These are phyloP conservation scores for Theileria luwenshuni DNA, from an alignment of 169 alveolate species.

Conservation along the genomic window DNA sequence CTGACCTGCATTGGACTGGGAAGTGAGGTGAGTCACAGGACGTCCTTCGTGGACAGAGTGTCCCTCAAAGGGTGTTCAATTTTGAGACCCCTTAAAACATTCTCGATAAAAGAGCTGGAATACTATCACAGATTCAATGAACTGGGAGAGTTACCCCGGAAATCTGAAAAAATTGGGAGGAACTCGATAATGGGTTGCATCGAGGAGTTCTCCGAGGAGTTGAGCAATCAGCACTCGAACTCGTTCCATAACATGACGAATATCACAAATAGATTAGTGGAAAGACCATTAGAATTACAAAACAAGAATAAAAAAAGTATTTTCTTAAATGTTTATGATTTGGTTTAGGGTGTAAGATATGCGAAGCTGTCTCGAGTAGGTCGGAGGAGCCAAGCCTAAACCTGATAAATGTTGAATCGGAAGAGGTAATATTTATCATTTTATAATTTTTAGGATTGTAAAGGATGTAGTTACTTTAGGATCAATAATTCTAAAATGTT, in stretches of 20 bases:
- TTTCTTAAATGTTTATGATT: too few species aligned
- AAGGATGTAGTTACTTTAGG: too few species aligned
- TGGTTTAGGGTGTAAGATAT: too few species aligned
- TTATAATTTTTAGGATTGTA: too few species aligned
- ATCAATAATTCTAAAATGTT: too few species aligned
- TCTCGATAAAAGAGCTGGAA: slow-evolving; percentile 38
- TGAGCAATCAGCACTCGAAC: slow-evolving; percentile 33
- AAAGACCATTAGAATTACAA: neutral
- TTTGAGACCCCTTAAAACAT: slow-evolving; percentile 36
- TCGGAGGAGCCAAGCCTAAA: too few species aligned
- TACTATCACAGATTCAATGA: slow-evolving; percentile 43
- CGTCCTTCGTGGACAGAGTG: slow-evolving; percentile 27
- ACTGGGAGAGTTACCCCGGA: neutral
- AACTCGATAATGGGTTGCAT: slow-evolving; percentile 43
- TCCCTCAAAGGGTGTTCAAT: slow-evolving; percentile 12
- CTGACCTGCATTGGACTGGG: slow-evolving; percentile 58
- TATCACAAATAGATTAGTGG: slow-evolving; percentile 45
- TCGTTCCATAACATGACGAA: slow-evolving; percentile 47
- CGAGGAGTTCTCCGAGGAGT: slow-evolving; percentile 13
- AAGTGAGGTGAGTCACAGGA: slow-evolving; percentile 18
- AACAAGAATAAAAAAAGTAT: too few species aligned
- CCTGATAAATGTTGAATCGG: too few species aligned
- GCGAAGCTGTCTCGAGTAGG: too few species aligned
- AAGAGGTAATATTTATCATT: too few species aligned
- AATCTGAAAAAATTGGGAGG: neutral